Base-by-base conservation (phyloP, 2,329 filamentous ascomycete genomes). In the Nemania sp. region DNA sequence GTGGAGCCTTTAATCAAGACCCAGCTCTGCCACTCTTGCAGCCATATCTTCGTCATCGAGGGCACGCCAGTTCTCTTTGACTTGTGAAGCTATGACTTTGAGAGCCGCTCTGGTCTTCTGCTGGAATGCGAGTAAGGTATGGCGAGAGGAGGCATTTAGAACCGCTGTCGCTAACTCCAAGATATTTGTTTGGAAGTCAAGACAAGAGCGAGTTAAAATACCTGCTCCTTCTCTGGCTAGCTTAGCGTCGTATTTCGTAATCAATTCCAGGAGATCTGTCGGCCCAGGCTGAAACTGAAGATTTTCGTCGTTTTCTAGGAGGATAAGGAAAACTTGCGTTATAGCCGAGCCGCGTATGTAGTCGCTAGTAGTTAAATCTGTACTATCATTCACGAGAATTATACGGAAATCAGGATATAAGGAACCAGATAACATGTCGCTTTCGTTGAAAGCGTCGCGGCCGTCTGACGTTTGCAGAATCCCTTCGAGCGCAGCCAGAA, bases 401-500 rank as follows among this genome's bases (percentile, higher is more conserved):
- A 6, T 5, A n/a, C 51, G 47, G 9, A 60, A 8, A 51, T 61
- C 59, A 2, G 56, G 51, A 41, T 49, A 54, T 1, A 61, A 17
- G 42, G 53, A 52, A 1, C 33, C 31, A 3, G 54, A 52, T 23
- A 54, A 42, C 3, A 56, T n/a, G 14, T 53, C 47, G 22, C 41
- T 41, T 8, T 46, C 33, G 5, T 55, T 49, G 41, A 62, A 58
- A 33, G 49, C 52, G 26, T 58, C 40, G 9, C 36, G 57, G 1
- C 81, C 82, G 17, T 77, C 72, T 3, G 77, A 70, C 1, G 77
- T 73, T 5, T 72, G 71, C n/a, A 80, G 69, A 6, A 86, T 71
- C 0, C 80, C 84, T 63, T 87, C 82, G 1, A 87, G 69, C 0
- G 81, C 82, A 5, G 83, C 79, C 3, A 88, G 71, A 1, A 85